phyloP scores from a whole-genome alignment of 306 rosid genomes.

The Macrotyloma uniflorum region DNA sequence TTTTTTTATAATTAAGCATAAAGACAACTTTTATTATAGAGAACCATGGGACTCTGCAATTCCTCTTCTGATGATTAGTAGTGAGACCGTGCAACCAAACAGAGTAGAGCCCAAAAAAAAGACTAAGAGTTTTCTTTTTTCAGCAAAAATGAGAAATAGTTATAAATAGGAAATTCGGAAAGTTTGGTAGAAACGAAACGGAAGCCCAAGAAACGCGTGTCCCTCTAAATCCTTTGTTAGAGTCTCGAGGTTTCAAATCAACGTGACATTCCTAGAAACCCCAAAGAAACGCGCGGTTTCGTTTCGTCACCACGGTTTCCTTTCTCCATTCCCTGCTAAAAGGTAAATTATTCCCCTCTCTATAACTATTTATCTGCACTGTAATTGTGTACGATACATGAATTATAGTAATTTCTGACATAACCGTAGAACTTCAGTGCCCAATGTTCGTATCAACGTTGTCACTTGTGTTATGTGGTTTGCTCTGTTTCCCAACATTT shows the following conservation, averaged over 20 bases:
- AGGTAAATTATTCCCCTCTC: slow-evolving; percentile 17
- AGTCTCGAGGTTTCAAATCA: slow-evolving; percentile 30
- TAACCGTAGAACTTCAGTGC: neutral
- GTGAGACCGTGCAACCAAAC: neutral
- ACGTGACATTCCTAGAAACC: slow-evolving; percentile 33
- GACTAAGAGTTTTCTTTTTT: too few species aligned
- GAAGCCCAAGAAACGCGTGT: slow-evolving; percentile 38
- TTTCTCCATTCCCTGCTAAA: neutral
- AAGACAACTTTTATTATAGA: too few species aligned
- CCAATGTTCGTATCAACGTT: neutral
- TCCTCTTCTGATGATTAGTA: neutral
- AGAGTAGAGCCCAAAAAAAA: neutral
- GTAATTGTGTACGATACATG: neutral
- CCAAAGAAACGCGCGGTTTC: slow-evolving; percentile 52
- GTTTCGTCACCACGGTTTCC: slow-evolving; percentile 29
- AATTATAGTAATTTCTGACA: neutral
- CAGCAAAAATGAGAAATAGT: too few species aligned
- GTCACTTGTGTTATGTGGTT: neutral
- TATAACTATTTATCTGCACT: neutral
- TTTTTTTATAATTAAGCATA: too few species aligned
- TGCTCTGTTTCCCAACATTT: slow-evolving; percentile 27
- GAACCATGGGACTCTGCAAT: neutral
- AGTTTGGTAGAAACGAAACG: slow-evolving; percentile 31
- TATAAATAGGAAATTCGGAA: neutral
- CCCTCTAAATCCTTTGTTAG: neutral